phyloP scores from a whole-genome alignment of 805 yeast genomes.

The Cyberlindnera mycetangii region DNA sequence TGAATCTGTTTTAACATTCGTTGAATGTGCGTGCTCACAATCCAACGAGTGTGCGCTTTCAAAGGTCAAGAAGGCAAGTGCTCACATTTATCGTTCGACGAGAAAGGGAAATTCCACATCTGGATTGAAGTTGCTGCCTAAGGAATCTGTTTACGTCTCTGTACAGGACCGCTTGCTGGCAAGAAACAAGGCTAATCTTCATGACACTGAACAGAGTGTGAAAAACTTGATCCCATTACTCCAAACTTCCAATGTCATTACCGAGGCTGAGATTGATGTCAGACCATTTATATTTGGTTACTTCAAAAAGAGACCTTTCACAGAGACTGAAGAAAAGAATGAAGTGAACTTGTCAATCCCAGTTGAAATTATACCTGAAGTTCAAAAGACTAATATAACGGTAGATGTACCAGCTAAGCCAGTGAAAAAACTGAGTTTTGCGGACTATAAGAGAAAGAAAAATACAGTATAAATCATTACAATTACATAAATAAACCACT shows the following conservation, averaged over 20 bases:
- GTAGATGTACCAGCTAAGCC: constrained; percentile 16
- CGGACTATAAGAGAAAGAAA: constrained; percentile 66
- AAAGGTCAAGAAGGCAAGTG: constrained; percentile 60
- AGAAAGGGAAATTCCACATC: constrained; percentile 31
- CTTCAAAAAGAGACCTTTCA: constrained; percentile 12
- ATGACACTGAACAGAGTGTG: constrained; percentile 14
- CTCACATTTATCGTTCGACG: constrained; percentile 53
- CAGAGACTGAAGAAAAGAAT: constrained; percentile 12
- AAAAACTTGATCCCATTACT: constrained; percentile 11
- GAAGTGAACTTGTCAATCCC: constrained; percentile 29
- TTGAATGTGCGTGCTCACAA: constrained; percentile 60
- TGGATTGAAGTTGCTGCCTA: constrained; percentile 31
- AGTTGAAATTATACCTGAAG: constrained; percentile 18
- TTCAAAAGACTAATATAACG: neutral
- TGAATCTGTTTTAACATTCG: constrained; percentile 57
- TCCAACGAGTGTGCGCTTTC: constrained; percentile 51
- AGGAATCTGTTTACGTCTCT: constrained; percentile 30
- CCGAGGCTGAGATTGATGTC: constrained; percentile 19
- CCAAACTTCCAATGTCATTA: constrained; percentile 6
- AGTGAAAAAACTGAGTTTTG: constrained; percentile 65
- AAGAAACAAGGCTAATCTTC: constrained; percentile 24
- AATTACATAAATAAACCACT: too few relatives aligned
- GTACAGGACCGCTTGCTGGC: constrained; percentile 31
- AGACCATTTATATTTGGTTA: constrained; percentile 24
- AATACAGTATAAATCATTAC: constrained; percentile 19